phyloP scores from a whole-genome alignment of 352 stramenopile genomes.

The Pythium aristosporum region DNA sequence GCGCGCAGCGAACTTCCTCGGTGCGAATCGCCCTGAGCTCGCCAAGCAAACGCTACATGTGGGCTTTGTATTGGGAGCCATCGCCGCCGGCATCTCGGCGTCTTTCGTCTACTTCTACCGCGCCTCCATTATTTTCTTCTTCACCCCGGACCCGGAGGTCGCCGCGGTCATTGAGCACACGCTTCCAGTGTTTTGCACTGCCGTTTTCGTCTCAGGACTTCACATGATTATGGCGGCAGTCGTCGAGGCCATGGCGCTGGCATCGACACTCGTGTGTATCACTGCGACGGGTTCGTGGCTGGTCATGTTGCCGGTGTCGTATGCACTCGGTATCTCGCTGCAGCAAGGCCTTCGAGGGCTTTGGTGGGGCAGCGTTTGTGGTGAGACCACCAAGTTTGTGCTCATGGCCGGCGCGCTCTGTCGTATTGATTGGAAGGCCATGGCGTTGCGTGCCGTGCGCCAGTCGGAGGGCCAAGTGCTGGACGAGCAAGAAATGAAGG shows the following conservation, averaged over 20 bases:
- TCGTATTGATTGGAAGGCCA: slow-evolving; percentile 69
- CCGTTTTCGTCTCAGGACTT: slow-evolving; percentile 71
- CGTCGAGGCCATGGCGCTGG: slow-evolving; percentile 78
- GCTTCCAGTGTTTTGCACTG: slow-evolving; percentile 69
- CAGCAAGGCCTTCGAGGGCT: slow-evolving; percentile 54
- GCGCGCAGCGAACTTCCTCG: slow-evolving; percentile 70
- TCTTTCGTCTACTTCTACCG: slow-evolving; percentile 52
- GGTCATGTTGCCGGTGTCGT: slow-evolving; percentile 65
- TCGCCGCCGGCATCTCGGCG: slow-evolving; percentile 54
- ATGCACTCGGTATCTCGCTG: slow-evolving; percentile 53
- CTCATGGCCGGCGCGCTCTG: slow-evolving; percentile 55
- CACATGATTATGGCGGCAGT: slow-evolving; percentile 79
- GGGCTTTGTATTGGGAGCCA: slow-evolving; percentile 61
- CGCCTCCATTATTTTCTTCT: slow-evolving; percentile 47
- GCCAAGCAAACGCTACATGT: slow-evolving; percentile 60
- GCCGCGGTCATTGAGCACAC: slow-evolving; percentile 46
- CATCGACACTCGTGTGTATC: slow-evolving; percentile 68
- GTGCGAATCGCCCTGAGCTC: slow-evolving; percentile 54
- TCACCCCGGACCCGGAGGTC: slow-evolving; percentile 65
- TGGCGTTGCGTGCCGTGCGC: slow-evolving; percentile 61
- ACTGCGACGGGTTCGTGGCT: slow-evolving; percentile 69
- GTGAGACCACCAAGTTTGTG: slow-evolving; percentile 73
- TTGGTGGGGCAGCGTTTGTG: slow-evolving; percentile 73
- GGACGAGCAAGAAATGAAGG: slow-evolving; percentile 54
- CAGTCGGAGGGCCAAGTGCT: slow-evolving; percentile 58